Percentiles rank a stretch among this genome's conserved stretches.
phyloP scores from a whole-genome alignment of 2,329 filamentous ascomycete species.

The Epichloe hybrida region DNA sequence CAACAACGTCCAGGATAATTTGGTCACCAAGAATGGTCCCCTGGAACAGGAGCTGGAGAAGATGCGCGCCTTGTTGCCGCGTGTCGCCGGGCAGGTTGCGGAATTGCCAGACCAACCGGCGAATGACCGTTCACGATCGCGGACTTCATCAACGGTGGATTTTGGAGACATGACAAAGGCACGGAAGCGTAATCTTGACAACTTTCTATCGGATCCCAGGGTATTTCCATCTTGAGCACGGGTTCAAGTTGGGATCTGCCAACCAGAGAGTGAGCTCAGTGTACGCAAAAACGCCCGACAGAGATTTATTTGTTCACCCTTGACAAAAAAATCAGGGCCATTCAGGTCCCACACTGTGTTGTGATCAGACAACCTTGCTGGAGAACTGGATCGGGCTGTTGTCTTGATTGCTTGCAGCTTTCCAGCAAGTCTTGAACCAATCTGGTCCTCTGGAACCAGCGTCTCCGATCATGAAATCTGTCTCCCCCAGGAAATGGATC shows the following conservation, averaged over 20 bases:
- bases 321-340: background rate
- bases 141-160: conserved; percentile 10
- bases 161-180: conserved; percentile 24
- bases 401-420: background rate
- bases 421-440: conserved; percentile 19
- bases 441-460: conserved; percentile 9
- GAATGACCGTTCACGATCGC: background rate
- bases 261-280: too few species aligned
- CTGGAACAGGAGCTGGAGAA: conserved; percentile 53
- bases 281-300: background rate
- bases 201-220: conserved; percentile 21
- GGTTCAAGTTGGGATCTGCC: background rate
- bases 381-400: conserved; percentile 11
- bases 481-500: conserved; percentile 1
- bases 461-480: background rate
- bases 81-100: conserved; percentile 41
- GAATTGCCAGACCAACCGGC: conserved; percentile 17
- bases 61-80: conserved; percentile 49
- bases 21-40: conserved; percentile 51
- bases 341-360: conserved; percentile 13
- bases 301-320: background rate
- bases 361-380: conserved; percentile 14
- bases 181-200: conserved; percentile 29
- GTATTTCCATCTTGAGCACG: conserved; percentile 10
- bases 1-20: conserved; percentile 45